Evolutionary conservation across 768 basidiomycete species (phyloP).

Genomic region (Pholiota conissans): DNA sequence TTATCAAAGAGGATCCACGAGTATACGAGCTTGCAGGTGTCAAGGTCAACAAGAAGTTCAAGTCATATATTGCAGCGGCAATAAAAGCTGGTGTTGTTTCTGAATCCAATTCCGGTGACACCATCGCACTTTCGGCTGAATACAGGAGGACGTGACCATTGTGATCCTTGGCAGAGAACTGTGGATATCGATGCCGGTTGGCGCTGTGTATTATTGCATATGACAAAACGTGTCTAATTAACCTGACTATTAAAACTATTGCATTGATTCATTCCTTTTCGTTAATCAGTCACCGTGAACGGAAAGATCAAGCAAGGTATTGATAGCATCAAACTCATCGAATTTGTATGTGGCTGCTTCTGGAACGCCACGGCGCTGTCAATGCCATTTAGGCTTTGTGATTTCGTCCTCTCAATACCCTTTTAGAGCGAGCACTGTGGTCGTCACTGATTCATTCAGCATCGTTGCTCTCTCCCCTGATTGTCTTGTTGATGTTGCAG

Average conservation of each 20-base stretch:
- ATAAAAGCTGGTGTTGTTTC: slow-evolving; percentile 1
- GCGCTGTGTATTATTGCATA: background rate
- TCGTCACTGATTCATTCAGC: background rate
- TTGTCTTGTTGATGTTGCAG: background rate
- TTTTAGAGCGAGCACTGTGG: background rate
- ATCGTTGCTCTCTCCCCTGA: background rate
- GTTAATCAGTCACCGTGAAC: too few relatives aligned
- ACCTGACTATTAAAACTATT: too few relatives aligned
- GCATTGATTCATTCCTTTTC: too few relatives aligned
- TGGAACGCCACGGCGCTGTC: background rate
- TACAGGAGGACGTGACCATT: background rate
- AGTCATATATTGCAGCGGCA: slow-evolving; percentile 5
- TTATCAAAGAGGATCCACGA: background rate
- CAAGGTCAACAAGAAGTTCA: background rate
- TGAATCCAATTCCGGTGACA: background rate
- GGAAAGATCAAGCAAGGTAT: too few relatives aligned
- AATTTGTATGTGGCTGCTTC: too few relatives aligned
- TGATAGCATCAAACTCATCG: too few relatives aligned
- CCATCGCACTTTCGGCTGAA: background rate
- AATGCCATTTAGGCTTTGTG: background rate
- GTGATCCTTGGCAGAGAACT: too few relatives aligned
- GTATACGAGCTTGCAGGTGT: background rate
- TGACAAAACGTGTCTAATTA: background rate
- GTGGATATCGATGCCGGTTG: too few relatives aligned
- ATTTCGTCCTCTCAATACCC: background rate